Base-by-base conservation (phyloP, 2,329 filamentous ascomycete species). In the Lachnum nothofagi region DNA sequence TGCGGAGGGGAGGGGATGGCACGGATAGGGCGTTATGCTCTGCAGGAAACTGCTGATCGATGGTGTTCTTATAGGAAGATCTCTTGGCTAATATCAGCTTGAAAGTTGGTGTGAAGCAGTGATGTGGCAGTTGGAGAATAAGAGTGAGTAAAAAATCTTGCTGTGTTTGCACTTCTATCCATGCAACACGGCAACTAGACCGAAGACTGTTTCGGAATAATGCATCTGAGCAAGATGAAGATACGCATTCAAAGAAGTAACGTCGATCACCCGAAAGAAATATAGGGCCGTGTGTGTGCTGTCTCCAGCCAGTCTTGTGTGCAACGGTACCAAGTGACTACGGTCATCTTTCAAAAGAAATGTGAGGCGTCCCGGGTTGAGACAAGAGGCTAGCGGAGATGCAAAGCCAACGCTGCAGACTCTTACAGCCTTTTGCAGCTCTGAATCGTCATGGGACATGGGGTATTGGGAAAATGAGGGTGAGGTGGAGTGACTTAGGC, bases 191-290 rank as follows among this genome's bases (percentile, higher is more conserved):
- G 61, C 57, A 63, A 51, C 60, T 60, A 59, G 55, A 56, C 49
- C 50, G 53, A 60, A 49, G 54, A 59, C 48, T 59, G 62, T 63
- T 61, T 65, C 63, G 63, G 63, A 58, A 61, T 60, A 53, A 55
- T 65, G 63, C 63, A 63, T 63, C 52, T 57, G 48, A 55, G 46
- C 51, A 54, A 56, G 25, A 58, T 57, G 51, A 51, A 53, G 54
- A 58, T 54, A 53, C 48, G 51, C 50, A 58, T 49, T 56, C 35
- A 46, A 60, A 63, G 61, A 61, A 65, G 61, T 62, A 62, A 61
- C 57, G 59, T 63, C 60, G 57, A 63, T 62, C 61, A 60, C 37
- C 60, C 58, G 57, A 59, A 57, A 46, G 52, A 49, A 55, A 55
- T 48, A 42, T 58, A 57, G 54, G 53, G 54, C 51, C 55, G 54